Evolutionary conservation across 805 yeast genomes (phyloP).

Genomic region (Starmerella floricola): DNA sequence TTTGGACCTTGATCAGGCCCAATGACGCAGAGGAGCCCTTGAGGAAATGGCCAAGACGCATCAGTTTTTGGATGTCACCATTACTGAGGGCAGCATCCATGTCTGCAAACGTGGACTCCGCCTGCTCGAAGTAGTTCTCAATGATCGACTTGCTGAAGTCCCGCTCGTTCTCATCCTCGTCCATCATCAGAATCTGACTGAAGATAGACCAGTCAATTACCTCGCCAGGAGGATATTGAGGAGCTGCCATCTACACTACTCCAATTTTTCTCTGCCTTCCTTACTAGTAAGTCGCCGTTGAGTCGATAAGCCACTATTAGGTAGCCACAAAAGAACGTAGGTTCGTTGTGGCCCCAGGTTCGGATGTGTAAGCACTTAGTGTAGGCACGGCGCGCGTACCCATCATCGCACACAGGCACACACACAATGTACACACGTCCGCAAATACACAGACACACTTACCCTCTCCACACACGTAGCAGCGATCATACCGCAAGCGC

Average conservation of each 20-base stretch:
- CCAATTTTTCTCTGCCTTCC: too few relatives aligned
- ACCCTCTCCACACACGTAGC: too few relatives aligned
- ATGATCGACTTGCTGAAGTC: constrained; percentile 73
- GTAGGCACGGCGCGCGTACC: too few relatives aligned
- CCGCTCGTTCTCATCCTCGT: constrained; percentile 72
- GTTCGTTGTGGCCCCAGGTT: too few relatives aligned
- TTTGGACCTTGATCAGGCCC: constrained; percentile 70
- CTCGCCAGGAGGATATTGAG: constrained; percentile 31
- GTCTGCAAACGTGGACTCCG: constrained; percentile 60
- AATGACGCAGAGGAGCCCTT: constrained; percentile 94
- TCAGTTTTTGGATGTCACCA: constrained; percentile 42
- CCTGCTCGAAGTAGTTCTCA: constrained; percentile 81
- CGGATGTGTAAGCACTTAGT: neutral
- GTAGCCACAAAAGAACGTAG: too few relatives aligned
- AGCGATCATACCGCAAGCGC: too few relatives aligned
- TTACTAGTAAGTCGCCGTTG: too few relatives aligned
- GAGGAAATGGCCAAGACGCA: constrained; percentile 77
- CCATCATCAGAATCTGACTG: constrained; percentile 83
- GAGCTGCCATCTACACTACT: constrained; percentile 6
- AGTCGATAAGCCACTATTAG: too few relatives aligned
- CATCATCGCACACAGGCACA: too few relatives aligned
- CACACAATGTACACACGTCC: too few relatives aligned
- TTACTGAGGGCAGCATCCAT: constrained; percentile 44
- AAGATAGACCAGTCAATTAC: constrained; percentile 81
- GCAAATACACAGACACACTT: too few relatives aligned